Evolutionary conservation across 495 filamentous ascomycete species (phyloP), one percentile per base, ranked within the genome.

Genomic region (Hypoxylon lienhwacheense): DNA sequence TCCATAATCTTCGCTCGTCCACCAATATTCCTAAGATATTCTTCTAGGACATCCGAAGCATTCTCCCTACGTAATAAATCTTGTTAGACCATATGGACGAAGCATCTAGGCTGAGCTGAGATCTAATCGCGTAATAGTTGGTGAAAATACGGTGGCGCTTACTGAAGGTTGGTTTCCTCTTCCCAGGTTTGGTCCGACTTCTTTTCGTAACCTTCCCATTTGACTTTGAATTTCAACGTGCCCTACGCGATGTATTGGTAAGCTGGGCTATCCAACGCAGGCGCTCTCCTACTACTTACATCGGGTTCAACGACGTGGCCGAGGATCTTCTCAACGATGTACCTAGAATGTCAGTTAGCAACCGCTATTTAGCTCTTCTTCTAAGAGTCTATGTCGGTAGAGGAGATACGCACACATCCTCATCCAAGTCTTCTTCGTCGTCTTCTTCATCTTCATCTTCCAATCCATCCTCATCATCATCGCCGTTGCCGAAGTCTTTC

Each of bases 171-270:
- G 25, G 78, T 78, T 45, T 84, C 80, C 0, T 79, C 76, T 54
- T 85, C 82, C 81, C 81, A 84, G 0, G 81, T 85, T 64, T 72
- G 65, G 50, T 85, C 81, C 0, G 70, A 64, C 49, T 79, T 78
- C 35, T 79, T 78, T 14, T 83, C 80, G 47, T 79, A 84, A 1
- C 81, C 81, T 47, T 82, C 79, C 82, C 82, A 85, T 52, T 85
- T 85, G 19, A 84, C 76, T 24, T 77, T 70, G 49, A 76, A 81
- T 22, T 69, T 71, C 0, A 80, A 48, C 26, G 69, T 44, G 10
- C 70, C 73, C 63, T 78, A 41, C 17, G 47, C 19, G 4, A 42
- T 53, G 12, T n/a, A 39, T 57, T 29, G 47, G 47, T 29, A 34
- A 59, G 54, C 4, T 15, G 32, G 58, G 54, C 4, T 15, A 31